Conservation (phyloP, 441 rosid species). For the Pelargonium exstipulatum region DNA sequence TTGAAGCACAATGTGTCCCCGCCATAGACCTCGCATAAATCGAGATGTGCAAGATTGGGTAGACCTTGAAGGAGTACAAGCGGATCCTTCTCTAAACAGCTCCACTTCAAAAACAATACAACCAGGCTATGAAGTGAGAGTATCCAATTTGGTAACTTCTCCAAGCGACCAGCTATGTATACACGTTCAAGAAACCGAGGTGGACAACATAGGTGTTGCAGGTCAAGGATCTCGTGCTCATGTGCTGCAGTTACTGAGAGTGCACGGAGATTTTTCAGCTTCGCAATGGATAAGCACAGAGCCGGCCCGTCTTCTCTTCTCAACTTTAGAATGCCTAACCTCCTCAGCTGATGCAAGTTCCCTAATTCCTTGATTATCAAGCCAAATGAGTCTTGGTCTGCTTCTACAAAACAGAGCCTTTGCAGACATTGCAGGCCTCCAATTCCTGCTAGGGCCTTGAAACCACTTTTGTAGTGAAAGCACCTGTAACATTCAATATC, state of each 20-base stretch:
- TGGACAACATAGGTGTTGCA: conserved; percentile 20
- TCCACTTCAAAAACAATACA: conserved; percentile 33
- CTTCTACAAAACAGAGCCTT: conserved; percentile 34
- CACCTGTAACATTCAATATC: conserved; percentile 18
- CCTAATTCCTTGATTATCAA: conserved; percentile 26
- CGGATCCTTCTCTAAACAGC: conserved; percentile 32
- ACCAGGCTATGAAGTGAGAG: conserved; percentile 24
- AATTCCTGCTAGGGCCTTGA: conserved; percentile 27
- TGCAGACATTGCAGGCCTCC: conserved; percentile 31
- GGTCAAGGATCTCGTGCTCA: conserved; percentile 26
- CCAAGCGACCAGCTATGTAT: conserved; percentile 31
- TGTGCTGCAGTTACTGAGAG: conserved; percentile 24
- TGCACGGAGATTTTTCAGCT: conserved; percentile 28
- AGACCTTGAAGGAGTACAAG: conserved; percentile 27
- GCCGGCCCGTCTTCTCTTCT: conserved; percentile 29
- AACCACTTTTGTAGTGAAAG: conserved; percentile 30
- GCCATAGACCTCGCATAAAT: conserved; percentile 30
- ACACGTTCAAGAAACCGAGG: conserved; percentile 31
- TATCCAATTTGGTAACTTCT: conserved; percentile 34
- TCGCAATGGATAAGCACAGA: conserved; percentile 31
- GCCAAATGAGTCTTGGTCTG: conserved; percentile 18
- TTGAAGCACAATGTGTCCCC: conserved; percentile 27
- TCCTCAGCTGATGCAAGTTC: conserved; percentile 28
- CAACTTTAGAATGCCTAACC: conserved; percentile 35
- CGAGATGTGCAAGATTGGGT: conserved; percentile 33